A percentile compares a stretch with the other conserved stretches of the same genome.
phyloP scores from a whole-genome alignment of 73 alveolate species.

The Paramecium biaurelia region DNA sequence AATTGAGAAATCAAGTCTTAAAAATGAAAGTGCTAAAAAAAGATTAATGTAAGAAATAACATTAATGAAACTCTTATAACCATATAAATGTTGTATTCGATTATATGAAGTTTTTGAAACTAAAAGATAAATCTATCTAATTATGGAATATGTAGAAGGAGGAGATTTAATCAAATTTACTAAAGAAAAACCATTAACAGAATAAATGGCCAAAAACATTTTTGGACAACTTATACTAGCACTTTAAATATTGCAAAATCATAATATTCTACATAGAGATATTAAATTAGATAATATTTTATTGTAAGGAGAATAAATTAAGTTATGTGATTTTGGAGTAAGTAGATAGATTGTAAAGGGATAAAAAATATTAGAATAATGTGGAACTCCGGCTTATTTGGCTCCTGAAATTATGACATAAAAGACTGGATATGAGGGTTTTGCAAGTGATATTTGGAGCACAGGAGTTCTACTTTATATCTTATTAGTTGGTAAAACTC shows the following conservation, averaged over 20 bases:
- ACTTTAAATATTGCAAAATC: slow-evolving; percentile 78
- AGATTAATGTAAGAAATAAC: slow-evolving; percentile 86
- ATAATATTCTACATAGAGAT: slow-evolving; percentile 94
- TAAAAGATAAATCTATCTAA: slow-evolving; percentile 82
- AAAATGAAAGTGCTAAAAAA: slow-evolving; percentile 91
- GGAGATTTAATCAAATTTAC: slow-evolving; percentile 92
- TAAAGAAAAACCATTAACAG: slow-evolving; percentile 88
- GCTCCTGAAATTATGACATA: slow-evolving; percentile 97
- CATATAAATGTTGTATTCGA: slow-evolving; percentile 74
- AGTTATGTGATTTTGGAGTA: slow-evolving; percentile 97
- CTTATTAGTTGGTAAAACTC: slow-evolving; percentile 93
- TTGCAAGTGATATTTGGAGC: slow-evolving; percentile 95
- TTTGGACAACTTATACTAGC: slow-evolving; percentile 89
- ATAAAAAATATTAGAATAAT: slow-evolving; percentile 88
- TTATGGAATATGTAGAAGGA: slow-evolving; percentile 94
- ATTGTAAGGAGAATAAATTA: slow-evolving; percentile 88
- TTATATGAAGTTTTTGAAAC: slow-evolving; percentile 93
- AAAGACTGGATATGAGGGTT: slow-evolving; percentile 95
- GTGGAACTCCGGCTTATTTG: slow-evolving; percentile 99
- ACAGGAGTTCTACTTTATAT: slow-evolving; percentile 94
- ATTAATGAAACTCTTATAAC: slow-evolving; percentile 7
- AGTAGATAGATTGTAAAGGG: slow-evolving; percentile 81
- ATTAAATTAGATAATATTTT: slow-evolving; percentile 95
- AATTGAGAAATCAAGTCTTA: slow-evolving; percentile 88
- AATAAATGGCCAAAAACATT: slow-evolving; percentile 83